phyloP scores from a whole-genome alignment of 768 basidiomycete genomes.

The Daedalea quercina region DNA sequence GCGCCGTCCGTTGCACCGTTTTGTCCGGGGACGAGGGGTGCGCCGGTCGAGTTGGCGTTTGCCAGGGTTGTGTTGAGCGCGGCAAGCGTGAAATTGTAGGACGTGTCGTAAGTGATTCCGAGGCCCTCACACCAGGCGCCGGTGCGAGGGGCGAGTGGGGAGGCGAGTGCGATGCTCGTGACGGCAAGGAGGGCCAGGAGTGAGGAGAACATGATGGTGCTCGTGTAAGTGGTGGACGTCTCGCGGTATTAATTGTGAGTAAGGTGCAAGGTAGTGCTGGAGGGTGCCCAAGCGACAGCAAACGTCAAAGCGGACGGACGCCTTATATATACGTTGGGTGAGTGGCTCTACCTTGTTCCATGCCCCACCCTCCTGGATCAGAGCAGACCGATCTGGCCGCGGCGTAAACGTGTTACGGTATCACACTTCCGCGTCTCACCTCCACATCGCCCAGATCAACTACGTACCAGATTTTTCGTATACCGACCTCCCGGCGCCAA shows the following conservation, averaged over 20 bases:
- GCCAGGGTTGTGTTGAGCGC: constrained; percentile 35
- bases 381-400: too few relatives aligned
- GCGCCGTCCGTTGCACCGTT: constrained; percentile 26
- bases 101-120: constrained; percentile 19
- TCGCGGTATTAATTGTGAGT: neutral
- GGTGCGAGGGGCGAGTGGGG: constrained; percentile 5
- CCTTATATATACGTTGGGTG: too few relatives aligned
- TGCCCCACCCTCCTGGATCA: too few relatives aligned
- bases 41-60: constrained; percentile 39
- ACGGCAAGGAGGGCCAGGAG: constrained; percentile 7
- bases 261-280: too few relatives aligned
- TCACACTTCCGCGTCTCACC: too few relatives aligned
- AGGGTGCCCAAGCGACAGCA: too few relatives aligned
- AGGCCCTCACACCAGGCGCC: constrained; percentile 16
- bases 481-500: too few relatives aligned
- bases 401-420: too few relatives aligned
- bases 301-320: too few relatives aligned
- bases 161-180: constrained; percentile 4
- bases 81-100: constrained; percentile 39
- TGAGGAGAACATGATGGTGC: constrained; percentile 10
- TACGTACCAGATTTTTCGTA: too few relatives aligned
- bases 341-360: too few relatives aligned
- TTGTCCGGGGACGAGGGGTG: constrained; percentile 38
- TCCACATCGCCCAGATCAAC: too few relatives aligned
- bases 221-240: neutral